phyloP scores from a whole-genome alignment of 176 grass and related monocot genomes.

The Areca catechu region DNA sequence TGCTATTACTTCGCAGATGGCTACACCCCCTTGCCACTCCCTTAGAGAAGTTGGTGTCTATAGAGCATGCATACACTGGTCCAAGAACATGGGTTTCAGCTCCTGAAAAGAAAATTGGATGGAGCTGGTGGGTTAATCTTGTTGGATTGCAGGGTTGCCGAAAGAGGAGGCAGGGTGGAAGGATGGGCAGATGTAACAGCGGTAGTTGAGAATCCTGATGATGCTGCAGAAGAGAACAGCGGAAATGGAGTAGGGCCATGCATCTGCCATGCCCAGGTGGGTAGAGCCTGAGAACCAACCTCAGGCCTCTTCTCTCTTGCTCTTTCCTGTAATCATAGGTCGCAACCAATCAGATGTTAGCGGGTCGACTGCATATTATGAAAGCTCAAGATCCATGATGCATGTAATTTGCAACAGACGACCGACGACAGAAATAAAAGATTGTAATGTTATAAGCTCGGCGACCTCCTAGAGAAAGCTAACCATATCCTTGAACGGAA shows the following conservation, averaged over 20 bases:
- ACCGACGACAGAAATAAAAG: no score
- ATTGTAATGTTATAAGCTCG: no score
- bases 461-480: no score
- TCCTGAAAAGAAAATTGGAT: neutral
- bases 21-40: no score
- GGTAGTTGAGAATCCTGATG: constrained; percentile 54
- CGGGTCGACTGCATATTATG: no score
- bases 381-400: no score
- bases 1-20: no score
- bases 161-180: neutral
- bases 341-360: neutral
- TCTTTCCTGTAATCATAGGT: constrained; percentile 30
- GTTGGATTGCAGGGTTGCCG: neutral
- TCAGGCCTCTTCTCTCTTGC: constrained; percentile 42
- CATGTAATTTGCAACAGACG: no score
- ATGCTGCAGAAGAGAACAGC: constrained; percentile 51
- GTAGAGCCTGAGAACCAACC: constrained; percentile 22
- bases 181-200: neutral
- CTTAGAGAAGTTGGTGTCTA: no score
- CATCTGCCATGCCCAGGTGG: constrained; percentile 39
- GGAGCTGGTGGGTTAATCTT: neutral
- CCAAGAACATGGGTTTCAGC: no score
- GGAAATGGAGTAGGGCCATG: constrained; percentile 21
- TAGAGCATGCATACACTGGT: no score
- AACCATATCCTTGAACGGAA: no score